Percentiles rank a stretch among this genome's conserved stretches.
Evolutionary conservation across 148 eudicot genomes (phyloP).

Genomic region (Selenicereus undatus): DNA sequence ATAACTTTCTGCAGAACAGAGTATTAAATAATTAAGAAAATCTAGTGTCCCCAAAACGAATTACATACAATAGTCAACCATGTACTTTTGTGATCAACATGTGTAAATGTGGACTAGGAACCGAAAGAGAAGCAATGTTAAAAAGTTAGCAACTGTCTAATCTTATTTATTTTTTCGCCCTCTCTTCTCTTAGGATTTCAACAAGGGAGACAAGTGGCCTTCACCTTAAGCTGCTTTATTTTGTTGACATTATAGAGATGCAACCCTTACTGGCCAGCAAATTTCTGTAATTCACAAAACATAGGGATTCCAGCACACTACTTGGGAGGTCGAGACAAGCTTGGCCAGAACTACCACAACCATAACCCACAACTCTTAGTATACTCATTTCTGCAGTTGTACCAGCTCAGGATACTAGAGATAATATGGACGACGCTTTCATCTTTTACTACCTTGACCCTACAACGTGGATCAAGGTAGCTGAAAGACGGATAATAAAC

Average conservation of each 20-base stretch:
- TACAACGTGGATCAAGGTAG: neutral
- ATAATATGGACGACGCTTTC: neutral
- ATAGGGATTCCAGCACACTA: neutral
- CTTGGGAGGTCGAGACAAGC: neutral
- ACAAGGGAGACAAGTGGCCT: neutral
- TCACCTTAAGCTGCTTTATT: neutral
- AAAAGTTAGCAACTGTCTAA: neutral
- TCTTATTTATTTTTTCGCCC: too few species aligned
- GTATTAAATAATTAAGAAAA: neutral
- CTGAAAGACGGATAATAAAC: neutral
- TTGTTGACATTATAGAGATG: neutral
- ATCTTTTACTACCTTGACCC: neutral
- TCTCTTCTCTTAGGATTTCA: neutral
- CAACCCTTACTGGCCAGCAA: neutral
- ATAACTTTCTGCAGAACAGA: slow-evolving; percentile 53
- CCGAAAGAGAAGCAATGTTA: neutral
- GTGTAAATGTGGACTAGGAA: neutral
- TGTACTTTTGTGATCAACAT: neutral
- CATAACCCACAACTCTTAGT: neutral
- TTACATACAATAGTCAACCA: neutral
- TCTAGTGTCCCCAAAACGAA: neutral
- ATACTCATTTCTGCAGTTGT: neutral
- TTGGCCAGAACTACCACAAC: neutral
- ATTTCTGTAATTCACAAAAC: neutral
- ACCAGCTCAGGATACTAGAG: neutral